Conservation (phyloP, 1,284 basidiomycete genomes). For the Ustilago lituana region DNA sequence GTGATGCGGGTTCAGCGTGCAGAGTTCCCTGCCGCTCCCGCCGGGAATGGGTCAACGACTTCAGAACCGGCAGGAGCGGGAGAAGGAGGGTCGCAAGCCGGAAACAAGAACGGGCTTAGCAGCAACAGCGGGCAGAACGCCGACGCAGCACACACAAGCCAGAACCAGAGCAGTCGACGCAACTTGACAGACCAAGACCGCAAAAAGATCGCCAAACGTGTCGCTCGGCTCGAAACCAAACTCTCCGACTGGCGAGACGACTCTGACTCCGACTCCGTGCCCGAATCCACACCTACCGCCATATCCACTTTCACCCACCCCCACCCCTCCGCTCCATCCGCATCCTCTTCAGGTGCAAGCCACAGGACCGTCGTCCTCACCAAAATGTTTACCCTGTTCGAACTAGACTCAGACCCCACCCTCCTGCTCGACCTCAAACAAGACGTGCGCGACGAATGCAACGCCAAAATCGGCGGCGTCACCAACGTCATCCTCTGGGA, state of each 20-base stretch:
- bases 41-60: too few species aligned
- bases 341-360: background rate
- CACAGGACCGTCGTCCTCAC: conserved; percentile 51
- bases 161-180: too few species aligned
- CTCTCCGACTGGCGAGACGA: conserved; percentile 63
- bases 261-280: conserved; percentile 28
- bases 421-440: conserved; percentile 92
- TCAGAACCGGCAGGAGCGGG: background rate
- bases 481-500: conserved; percentile 97
- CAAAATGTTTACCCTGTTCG: conserved; percentile 90
- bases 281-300: background rate
- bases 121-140: too few species aligned
- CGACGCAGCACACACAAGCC: too few species aligned
- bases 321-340: background rate
- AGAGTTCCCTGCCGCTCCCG: conserved; percentile 73
- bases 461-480: conserved; percentile 82
- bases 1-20: conserved; percentile 86
- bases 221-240: conserved; percentile 55
- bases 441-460: conserved; percentile 94
- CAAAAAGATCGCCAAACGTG: conserved; percentile 50
- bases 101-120: too few species aligned
- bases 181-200: conserved; percentile 47
- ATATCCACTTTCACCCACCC: background rate
- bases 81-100: background rate
- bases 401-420: conserved; percentile 86